phyloP scores from a whole-genome alignment of 78 protist genomes.

The Dictyostelium purpureum region DNA sequence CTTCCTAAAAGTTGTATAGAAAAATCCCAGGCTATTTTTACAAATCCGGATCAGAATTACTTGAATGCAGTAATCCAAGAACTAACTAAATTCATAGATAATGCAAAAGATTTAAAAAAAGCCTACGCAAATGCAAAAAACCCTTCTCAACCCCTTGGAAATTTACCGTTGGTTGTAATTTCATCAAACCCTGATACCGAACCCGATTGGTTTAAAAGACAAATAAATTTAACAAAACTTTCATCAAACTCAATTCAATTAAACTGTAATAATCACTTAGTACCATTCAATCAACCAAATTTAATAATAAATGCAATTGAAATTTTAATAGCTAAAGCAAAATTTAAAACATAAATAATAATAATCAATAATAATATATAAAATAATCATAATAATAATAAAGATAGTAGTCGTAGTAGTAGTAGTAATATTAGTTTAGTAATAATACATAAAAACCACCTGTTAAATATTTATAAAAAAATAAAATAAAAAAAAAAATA shows the following conservation, averaged over 20 bases:
- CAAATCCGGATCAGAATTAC: background rate
- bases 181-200: background rate
- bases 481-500: background rate
- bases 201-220: constrained; percentile 1
- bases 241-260: background rate
- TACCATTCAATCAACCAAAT: constrained; percentile 1
- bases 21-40: background rate
- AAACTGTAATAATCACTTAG: constrained; percentile 7
- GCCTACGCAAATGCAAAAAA: background rate
- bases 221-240: background rate
- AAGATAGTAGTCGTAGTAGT: background rate
- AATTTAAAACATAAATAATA: background rate
- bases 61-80: background rate
- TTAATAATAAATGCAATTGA: background rate
- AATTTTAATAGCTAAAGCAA: background rate
- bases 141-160: background rate
- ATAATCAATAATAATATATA: background rate
- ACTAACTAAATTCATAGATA: background rate
- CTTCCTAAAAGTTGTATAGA: background rate
- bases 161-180: background rate
- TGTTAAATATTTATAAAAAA: background rate
- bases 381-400: background rate
- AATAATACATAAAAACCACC: background rate
- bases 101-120: background rate
- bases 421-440: background rate